Evolutionary conservation across 768 basidiomycete species (phyloP).

Genomic region (Russula olivacea): DNA sequence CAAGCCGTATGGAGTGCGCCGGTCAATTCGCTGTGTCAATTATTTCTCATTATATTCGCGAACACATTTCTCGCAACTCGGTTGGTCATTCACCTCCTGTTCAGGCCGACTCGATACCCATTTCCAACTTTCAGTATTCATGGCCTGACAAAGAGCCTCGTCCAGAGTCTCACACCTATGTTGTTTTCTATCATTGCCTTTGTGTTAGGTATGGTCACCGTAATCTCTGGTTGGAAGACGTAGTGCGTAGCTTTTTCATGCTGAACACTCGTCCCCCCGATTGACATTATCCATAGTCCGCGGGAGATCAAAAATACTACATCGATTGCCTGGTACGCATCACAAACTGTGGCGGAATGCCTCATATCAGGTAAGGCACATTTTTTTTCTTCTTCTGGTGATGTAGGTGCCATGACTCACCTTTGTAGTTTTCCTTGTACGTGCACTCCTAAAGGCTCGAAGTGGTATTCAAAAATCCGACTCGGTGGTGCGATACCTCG

Average conservation of each 20-base stretch:
- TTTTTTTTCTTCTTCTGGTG: neutral
- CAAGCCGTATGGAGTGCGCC: constrained; percentile 6
- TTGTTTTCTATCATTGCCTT: neutral
- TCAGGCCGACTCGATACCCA: neutral
- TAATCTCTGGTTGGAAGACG: fast-evolving
- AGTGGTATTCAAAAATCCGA: neutral
- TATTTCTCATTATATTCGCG: neutral
- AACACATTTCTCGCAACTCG: neutral
- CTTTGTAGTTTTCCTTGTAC: neutral
- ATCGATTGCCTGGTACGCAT: neutral
- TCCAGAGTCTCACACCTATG: neutral
- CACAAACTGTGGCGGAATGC: neutral
- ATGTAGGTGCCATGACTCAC: neutral
- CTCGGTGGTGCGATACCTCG: neutral
- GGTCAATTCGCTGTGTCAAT: neutral
- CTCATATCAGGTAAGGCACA: neutral
- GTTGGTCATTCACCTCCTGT: neutral
- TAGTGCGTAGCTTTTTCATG: neutral
- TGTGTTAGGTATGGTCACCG: neutral
- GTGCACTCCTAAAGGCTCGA: constrained; percentile 1
- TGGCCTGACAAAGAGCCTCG: neutral
- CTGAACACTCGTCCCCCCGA: too few species aligned
- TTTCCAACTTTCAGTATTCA: neutral
- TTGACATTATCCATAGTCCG: neutral
- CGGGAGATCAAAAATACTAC: neutral